Conservation (phyloP, 345 rosid genomes). For the Lepidium sativum region DNA sequence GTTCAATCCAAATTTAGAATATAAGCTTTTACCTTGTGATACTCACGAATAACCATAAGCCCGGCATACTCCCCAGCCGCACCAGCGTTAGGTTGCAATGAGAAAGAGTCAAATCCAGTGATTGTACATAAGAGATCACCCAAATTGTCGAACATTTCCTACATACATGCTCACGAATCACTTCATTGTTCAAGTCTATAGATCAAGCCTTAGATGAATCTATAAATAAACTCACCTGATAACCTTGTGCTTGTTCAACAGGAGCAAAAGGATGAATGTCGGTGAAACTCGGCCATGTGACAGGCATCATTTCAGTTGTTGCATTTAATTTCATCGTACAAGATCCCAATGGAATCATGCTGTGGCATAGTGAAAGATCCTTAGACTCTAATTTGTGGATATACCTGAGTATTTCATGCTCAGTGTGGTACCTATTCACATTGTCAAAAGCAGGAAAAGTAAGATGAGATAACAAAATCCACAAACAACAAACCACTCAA, state of each 20-base stretch:
- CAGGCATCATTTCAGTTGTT: constrained; percentile 97
- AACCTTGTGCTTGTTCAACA: constrained; percentile 69
- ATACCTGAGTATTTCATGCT: constrained; percentile 91
- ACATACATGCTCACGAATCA: constrained; percentile 11
- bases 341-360: constrained; percentile 99
- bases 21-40: constrained; percentile 57
- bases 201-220: background rate
- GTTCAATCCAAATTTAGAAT: background rate
- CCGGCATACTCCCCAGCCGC: constrained; percentile 99
- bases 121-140: constrained; percentile 78
- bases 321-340: constrained; percentile 99
- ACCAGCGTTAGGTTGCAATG: constrained; percentile 99
- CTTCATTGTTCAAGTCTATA: constrained; percentile 6
- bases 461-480: constrained; percentile 18
- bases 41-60: constrained; percentile 98
- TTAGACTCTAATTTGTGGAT: constrained; percentile 67
- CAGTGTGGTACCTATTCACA: constrained; percentile 68
- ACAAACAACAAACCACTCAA: constrained; percentile 6
- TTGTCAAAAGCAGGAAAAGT: background rate
- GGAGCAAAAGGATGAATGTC: constrained; percentile 95
- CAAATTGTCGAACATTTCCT: constrained; percentile 94
- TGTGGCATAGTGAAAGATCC: constrained; percentile 97
- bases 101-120: constrained; percentile 97
- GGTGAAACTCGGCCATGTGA: constrained; percentile 82
- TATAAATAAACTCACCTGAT: constrained; percentile 49